These are phyloP conservation scores for Colletotrichum sp. DNA, from an alignment of 2,329 filamentous ascomycete species.

Conservation along the genomic window DNA sequence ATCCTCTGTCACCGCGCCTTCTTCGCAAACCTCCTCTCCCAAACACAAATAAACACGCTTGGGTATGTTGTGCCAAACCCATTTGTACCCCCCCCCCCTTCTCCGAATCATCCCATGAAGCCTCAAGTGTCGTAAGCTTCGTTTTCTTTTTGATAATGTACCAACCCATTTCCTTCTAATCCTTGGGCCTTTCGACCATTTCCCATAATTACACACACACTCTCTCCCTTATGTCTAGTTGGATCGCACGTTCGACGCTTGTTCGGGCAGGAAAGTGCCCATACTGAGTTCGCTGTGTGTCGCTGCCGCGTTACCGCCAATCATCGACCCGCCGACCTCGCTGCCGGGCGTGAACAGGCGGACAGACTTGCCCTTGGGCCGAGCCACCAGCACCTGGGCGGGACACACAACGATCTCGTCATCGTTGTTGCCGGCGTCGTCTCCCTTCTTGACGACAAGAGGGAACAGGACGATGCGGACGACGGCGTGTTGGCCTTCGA, in stretches of 20 bases:
- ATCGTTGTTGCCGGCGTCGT: conserved; percentile 84
- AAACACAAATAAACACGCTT: too few relatives aligned
- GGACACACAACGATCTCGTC: conserved; percentile 96
- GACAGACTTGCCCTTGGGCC: conserved; percentile 41
- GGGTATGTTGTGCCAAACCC: too few relatives aligned
- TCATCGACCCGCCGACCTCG: conserved; percentile 53
- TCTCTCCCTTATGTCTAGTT: neutral
- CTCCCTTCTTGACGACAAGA: conserved; percentile 93
- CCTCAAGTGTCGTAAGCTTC: conserved; percentile 11
- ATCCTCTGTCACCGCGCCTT: too few relatives aligned
- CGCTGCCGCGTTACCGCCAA: conserved; percentile 35
- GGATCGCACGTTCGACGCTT: conserved; percentile 26
- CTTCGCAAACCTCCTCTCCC: too few relatives aligned
- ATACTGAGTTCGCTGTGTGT: conserved; percentile 41
- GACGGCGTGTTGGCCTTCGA: conserved; percentile 76
- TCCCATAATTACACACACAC: neutral
- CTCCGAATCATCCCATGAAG: neutral
- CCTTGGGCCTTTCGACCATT: neutral
- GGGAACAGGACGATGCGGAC: conserved; percentile 96
- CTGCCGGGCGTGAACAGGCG: conserved; percentile 53
- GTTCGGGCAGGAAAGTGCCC: conserved; percentile 24
- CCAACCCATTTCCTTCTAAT: neutral
- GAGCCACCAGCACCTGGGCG: conserved; percentile 86
- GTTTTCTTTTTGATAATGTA: neutral
- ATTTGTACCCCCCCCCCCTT: neutral